Evolutionary conservation across 495 filamentous ascomycete genomes (phyloP).

Genomic region (Penicillium longicatenatum): DNA sequence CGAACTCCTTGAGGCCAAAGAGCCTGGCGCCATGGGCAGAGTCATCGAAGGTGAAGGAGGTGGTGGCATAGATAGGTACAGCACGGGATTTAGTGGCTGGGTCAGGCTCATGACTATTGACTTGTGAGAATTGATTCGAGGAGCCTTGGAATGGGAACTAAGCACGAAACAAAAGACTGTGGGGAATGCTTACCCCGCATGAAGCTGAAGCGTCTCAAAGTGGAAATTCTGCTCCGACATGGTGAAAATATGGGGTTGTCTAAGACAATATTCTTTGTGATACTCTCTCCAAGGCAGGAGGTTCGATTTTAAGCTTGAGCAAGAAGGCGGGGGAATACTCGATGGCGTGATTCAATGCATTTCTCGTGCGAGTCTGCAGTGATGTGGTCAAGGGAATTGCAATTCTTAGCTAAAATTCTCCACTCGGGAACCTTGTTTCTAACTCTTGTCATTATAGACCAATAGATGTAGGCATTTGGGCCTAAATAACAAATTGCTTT

Average conservation of each 20-base stretch:
- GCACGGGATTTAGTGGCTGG: constrained; percentile 85
- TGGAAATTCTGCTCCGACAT: constrained; percentile 40
- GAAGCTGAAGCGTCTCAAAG: constrained; percentile 96
- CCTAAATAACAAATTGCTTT: no score
- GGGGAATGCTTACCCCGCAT: constrained; percentile 76
- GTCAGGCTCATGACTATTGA: constrained; percentile 75
- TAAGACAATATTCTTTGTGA: not conserved
- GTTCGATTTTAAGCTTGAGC: not conserved
- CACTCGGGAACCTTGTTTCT: no score
- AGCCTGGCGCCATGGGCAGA: constrained; percentile 94
- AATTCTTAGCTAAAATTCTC: no score
- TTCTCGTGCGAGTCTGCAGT: not conserved
- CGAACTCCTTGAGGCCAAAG: constrained; percentile 96
- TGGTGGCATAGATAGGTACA: constrained; percentile 94
- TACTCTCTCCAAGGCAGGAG: no score
- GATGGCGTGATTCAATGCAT: not conserved
- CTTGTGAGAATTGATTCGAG: constrained; percentile 8
- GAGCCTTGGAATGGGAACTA: no score
- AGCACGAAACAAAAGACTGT: not conserved
- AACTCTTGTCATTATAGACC: no score
- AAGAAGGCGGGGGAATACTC: not conserved
- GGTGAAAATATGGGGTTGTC: constrained; percentile 9
- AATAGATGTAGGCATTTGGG: no score
- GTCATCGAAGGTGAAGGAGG: constrained; percentile 94
- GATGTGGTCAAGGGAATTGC: no score